These are phyloP conservation scores for Forsythia suspensa DNA, from an alignment of 257 asterid genomes.

Conservation along the genomic window DNA sequence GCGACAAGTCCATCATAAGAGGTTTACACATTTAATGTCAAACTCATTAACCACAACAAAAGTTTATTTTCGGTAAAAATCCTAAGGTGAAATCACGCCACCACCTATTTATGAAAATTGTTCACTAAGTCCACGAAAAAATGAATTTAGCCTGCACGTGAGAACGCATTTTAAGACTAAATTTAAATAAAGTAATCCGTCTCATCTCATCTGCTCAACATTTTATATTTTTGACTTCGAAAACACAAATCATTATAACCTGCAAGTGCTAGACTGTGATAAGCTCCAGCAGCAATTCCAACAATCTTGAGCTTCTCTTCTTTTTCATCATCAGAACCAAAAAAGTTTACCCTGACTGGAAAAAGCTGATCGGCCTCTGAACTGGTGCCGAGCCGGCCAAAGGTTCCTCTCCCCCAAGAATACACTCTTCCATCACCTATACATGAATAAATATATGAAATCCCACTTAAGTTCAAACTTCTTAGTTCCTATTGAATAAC, in stretches of 20 bases:
- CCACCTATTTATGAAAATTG: neutral
- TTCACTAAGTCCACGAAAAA: neutral
- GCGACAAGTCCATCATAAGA: neutral
- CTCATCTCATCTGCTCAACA: neutral
- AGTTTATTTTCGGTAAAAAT: neutral
- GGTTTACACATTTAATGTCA: neutral
- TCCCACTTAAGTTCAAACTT: neutral
- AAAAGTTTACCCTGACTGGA: slow-evolving; percentile 60
- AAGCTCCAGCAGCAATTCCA: slow-evolving; percentile 83
- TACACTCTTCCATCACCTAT: slow-evolving; percentile 82
- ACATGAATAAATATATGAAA: neutral
- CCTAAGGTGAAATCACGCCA: neutral
- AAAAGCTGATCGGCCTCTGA: slow-evolving; percentile 60
- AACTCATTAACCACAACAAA: neutral
- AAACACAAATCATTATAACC: slow-evolving; percentile 34
- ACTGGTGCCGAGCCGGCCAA: slow-evolving; percentile 86
- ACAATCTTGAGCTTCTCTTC: slow-evolving; percentile 58
- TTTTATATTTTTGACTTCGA: neutral
- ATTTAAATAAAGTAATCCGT: neutral
- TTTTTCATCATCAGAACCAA: slow-evolving; percentile 41
- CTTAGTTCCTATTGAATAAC: neutral
- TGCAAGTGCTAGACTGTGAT: slow-evolving; percentile 91
- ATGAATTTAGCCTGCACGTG: too few relatives aligned
- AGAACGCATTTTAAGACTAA: neutral
- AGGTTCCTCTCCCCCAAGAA: slow-evolving; percentile 93